phyloP scores from a whole-genome alignment of 2,329 filamentous ascomycete species.

The Fusarium sp. region DNA sequence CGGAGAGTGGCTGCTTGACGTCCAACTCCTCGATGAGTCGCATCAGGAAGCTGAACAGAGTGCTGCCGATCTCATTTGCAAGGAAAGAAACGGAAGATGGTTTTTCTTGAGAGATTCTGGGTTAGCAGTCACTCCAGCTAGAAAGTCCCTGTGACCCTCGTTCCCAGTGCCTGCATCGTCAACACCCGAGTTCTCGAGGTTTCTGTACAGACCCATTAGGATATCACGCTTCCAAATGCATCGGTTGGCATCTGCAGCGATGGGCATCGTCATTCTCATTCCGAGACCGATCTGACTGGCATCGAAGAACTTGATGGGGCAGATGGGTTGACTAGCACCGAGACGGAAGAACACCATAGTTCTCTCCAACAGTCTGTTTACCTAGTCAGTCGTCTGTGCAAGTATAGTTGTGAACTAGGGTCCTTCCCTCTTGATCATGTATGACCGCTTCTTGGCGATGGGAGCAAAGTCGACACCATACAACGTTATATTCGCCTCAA shows the following conservation, averaged over 20 bases:
- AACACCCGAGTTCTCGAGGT: neutral
- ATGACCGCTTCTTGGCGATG: constrained; percentile 20
- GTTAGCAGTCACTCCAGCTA: neutral
- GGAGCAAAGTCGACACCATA: constrained; percentile 47
- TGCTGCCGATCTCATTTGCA: neutral
- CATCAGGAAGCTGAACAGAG: neutral
- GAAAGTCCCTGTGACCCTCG: neutral
- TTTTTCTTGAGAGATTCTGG: neutral
- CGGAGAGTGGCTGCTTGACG: neutral
- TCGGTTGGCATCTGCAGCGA: neutral
- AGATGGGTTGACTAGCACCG: constrained; percentile 36
- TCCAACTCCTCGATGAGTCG: neutral
- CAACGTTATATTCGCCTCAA: constrained; percentile 50
- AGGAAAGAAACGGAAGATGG: neutral
- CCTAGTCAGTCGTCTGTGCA: neutral
- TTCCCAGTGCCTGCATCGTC: neutral
- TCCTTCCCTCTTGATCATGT: neutral
- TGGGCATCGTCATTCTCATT: neutral
- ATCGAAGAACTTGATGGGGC: constrained; percentile 36
- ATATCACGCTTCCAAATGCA: neutral
- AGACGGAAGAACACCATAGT: constrained; percentile 11
- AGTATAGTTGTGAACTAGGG: neutral
- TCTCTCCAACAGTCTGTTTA: neutral
- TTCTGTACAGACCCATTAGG: neutral
- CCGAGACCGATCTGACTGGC: constrained; percentile 7